Percentiles rank a stretch among this genome's conserved stretches.
Conservation (phyloP, 768 basidiomycete species). For the Coprinopsis marcescibilis region DNA sequence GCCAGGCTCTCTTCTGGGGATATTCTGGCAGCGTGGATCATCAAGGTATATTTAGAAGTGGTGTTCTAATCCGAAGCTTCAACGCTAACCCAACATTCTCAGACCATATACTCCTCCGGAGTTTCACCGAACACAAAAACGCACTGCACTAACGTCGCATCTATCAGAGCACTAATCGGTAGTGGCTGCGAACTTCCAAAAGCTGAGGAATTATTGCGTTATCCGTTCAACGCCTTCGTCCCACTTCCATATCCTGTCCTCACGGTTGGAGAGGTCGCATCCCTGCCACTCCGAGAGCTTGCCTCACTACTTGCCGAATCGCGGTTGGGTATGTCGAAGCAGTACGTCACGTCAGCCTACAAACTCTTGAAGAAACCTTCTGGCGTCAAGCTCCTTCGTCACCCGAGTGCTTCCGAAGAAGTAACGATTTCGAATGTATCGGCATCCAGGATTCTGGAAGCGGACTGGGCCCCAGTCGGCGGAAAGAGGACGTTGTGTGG, state of each 20-base stretch:
- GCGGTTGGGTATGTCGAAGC: slow-evolving; percentile 18
- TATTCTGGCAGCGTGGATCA: slow-evolving; percentile 34
- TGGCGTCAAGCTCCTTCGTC: slow-evolving; percentile 26
- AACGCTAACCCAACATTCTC: neutral
- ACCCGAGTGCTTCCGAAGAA: slow-evolving; percentile 30
- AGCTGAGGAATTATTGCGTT: slow-evolving; percentile 16
- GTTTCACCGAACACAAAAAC: slow-evolving; percentile 24
- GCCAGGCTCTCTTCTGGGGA: slow-evolving; percentile 30
- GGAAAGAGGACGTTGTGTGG: slow-evolving; percentile 30
- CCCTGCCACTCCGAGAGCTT: slow-evolving; percentile 24
- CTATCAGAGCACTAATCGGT: slow-evolving; percentile 24
- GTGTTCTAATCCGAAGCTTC: neutral
- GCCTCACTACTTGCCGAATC: slow-evolving; percentile 16
- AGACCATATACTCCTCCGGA: slow-evolving; percentile 32
- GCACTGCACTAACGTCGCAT: slow-evolving; percentile 33
- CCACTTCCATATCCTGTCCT: slow-evolving; percentile 36
- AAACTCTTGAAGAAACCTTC: slow-evolving; percentile 19
- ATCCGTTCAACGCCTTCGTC: slow-evolving; percentile 34
- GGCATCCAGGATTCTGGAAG: slow-evolving; percentile 33
- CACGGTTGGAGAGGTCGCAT: slow-evolving; percentile 29
- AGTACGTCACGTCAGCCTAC: slow-evolving; percentile 27
- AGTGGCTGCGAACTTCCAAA: slow-evolving; percentile 10
- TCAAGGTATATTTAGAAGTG: slow-evolving; percentile 34
- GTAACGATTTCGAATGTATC: slow-evolving; percentile 35
- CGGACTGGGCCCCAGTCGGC: slow-evolving; percentile 32